Evolutionary conservation across 805 yeast species (phyloP), one percentile per base, ranked within the genome.

Genomic region (Candida caryicola): DNA sequence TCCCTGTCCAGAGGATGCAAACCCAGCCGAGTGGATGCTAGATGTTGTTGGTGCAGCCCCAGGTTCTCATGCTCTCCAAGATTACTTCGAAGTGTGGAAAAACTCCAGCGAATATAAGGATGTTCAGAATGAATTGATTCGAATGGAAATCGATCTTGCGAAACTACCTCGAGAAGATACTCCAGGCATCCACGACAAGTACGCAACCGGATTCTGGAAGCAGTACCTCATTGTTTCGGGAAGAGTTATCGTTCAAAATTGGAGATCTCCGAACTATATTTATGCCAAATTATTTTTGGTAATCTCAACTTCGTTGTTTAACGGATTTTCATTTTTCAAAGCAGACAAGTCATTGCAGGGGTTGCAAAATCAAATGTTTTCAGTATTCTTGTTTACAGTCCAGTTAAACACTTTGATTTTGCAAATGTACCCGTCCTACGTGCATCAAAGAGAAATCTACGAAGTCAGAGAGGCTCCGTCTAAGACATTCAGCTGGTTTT

Each of bases 41-140:
- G 84, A 84, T 45, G 85, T 81, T 46, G 83, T 82, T 52, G 89
- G 90, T 52, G 89, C 89, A 37, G 88, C 89, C 23, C 89, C 89
- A 5, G 89, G 88, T 37, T 77, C 86, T 23, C 82, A 78, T 49
- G 85, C 88, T 15, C 69, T 69, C 34, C 85, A 80, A 60, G 85
- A 84, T 59, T 84, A 81, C 52, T 71, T 77, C 53, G 82, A 84
- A 53, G 87, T 83, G 34, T 86, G 96, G 96, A 62, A 74, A 57
- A 71, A 73, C 33, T 85, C 95, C 25, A 60, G 61, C 1, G 89
- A 87, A 56, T 76, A 74, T 50, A 52, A 62, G 37, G 79, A 71
- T 5, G 77, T 84, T 25, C 73, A 77, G 40, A 62, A 55, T 2
- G 93, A 85, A 55, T 70, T 86, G 49, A 76, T 71, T 15, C 40